These are phyloP conservation scores for Cyclotella sp. DNA, from an alignment of 108 stramenopile genomes.

Conservation along the genomic window DNA sequence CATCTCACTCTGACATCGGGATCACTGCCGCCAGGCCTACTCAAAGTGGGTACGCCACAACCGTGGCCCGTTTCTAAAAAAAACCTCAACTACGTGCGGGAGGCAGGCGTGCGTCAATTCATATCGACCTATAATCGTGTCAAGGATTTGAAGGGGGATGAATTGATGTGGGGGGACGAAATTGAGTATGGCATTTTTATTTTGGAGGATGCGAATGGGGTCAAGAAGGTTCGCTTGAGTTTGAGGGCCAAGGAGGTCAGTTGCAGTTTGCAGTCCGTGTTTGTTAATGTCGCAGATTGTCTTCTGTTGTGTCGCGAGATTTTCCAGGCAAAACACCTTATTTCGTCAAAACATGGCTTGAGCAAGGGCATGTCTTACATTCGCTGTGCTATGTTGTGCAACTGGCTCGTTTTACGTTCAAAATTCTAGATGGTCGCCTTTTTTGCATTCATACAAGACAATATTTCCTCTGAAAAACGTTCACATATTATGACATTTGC, in stretches of 20 bases:
- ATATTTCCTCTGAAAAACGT: too few species aligned
- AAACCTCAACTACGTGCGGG: conserved; percentile 86
- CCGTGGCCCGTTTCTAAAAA: conserved; percentile 91
- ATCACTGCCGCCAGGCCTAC: conserved; percentile 62
- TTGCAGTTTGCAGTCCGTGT: background rate
- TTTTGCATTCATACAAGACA: background rate
- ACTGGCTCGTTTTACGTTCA: too few species aligned
- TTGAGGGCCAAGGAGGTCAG: conserved; percentile 87
- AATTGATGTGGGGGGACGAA: conserved; percentile 98
- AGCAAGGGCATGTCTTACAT: too few species aligned
- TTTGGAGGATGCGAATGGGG: conserved; percentile 68
- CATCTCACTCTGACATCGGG: background rate
- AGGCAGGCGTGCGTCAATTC: conserved; percentile 96
- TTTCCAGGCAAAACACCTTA: background rate
- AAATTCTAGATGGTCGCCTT: background rate
- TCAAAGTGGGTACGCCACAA: conserved; percentile 94
- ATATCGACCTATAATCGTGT: conserved; percentile 95
- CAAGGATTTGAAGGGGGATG: conserved; percentile 92
- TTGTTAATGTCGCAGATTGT: background rate
- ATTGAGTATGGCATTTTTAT: conserved; percentile 96
- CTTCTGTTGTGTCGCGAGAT: background rate
- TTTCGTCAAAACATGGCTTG: too few species aligned
- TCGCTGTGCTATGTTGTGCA: too few species aligned
- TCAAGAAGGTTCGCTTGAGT: conserved; percentile 83
- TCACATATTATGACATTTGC: too few species aligned